Base-by-base conservation (phyloP, 768 basidiomycete species). In the Termitomyces sp. region DNA sequence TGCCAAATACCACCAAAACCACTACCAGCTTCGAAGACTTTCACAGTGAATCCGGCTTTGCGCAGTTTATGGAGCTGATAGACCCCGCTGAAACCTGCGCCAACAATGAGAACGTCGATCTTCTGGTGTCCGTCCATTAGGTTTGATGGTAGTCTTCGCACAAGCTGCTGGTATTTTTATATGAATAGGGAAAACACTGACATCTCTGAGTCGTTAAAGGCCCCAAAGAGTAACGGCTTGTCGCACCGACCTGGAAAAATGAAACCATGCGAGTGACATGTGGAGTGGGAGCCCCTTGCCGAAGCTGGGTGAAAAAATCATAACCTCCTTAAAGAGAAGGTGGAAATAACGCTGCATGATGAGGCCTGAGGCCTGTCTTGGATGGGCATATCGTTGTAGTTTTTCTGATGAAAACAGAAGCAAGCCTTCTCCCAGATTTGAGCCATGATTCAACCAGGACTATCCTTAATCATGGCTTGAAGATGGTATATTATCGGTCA, bases 1-100 rank as follows among this genome's bases (percentile, higher is more conserved):
- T 65, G 58, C 68, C 68, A 69, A 18, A 60, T 65, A 1, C 68
- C 68, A 20, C 68, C 68, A 4, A 68, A 33, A 31, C 54, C 51
- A 34, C 60, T 53, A 9, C 60, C 67, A 4, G 68, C 65, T 46
- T 67, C 64, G 22, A 62, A 62, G 39, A 65, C 22, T 31, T 65
- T 63, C 53, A 55, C 62, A 29, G 60, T 60, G 42, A 65, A 58
- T 16, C 62, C 62, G 8, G 58, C 62, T 41, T 59, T 54, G 44
- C 64, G 64, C 10, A 65, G 54, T 7, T 60, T 54, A 20, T 63
- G 16, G 9, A 65, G 53, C 37, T 63, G 62, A 51, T 63, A 60
- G 3, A 64, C 46, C 2, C 68, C 68, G 29, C 60, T 56, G 52
- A 68, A 68, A 24, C 68, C 68, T 18, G 63, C 65, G 4, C 68